These are phyloP conservation scores for Echites panduratus DNA, from an alignment of 257 asterid genomes.

Conservation along the genomic window DNA sequence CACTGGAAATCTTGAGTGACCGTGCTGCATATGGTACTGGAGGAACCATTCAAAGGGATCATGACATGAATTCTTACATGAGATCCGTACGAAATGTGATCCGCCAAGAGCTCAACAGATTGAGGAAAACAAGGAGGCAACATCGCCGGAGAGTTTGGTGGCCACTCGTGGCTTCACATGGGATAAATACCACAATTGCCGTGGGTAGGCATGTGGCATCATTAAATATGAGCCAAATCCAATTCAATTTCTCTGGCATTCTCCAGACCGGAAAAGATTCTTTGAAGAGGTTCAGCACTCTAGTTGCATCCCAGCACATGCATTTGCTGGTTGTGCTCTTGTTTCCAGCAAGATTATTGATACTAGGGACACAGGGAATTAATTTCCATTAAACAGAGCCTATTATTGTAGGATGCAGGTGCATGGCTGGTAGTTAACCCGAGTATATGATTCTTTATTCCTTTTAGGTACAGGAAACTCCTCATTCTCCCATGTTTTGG, in stretches of 20 bases:
- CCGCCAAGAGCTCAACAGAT: constrained; percentile 56
- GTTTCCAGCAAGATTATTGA: constrained; percentile 60
- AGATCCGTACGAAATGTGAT: constrained; percentile 58
- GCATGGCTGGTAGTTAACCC: neutral
- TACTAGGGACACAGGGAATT: constrained; percentile 42
- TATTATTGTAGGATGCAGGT: constrained; percentile 7
- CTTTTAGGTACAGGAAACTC: constrained; percentile 27
- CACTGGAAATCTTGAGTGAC: constrained; percentile 85
- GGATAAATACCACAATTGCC: constrained; percentile 37
- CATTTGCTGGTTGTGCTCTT: constrained; percentile 72
- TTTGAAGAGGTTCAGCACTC: constrained; percentile 49
- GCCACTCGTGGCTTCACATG: constrained; percentile 47
- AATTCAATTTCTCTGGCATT: constrained; percentile 50
- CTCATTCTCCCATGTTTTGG: constrained; percentile 34
- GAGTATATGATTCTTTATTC: constrained; percentile 55
- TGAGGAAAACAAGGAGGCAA: constrained; percentile 50
- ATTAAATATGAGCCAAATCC: constrained; percentile 35
- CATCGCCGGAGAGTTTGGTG: constrained; percentile 57
- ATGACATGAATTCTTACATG: constrained; percentile 71
- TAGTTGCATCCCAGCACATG: constrained; percentile 73
- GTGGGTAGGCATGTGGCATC: constrained; percentile 25
- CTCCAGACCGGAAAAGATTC: constrained; percentile 58
- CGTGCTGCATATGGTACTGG: constrained; percentile 81
- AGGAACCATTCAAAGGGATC: constrained; percentile 86
- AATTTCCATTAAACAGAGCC: constrained; percentile 26